Evolutionary conservation across 495 filamentous ascomycete genomes (phyloP), one percentile per base, ranked within the genome.

Genomic region (Talaromyces ruber): DNA sequence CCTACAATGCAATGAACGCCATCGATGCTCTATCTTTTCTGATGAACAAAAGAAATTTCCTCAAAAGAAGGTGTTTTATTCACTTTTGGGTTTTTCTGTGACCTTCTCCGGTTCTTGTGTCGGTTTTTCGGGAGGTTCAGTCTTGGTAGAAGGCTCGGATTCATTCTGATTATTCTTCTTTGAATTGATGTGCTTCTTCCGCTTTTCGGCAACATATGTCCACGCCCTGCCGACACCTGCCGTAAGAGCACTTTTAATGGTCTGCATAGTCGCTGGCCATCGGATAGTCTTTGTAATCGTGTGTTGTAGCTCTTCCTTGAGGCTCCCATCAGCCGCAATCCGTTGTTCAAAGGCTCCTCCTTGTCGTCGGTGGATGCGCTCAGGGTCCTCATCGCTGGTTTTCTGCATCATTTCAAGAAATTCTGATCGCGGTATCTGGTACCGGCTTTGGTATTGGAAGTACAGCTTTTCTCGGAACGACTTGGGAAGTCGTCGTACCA

Each of bases 401-500:
- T 85, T 82, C 62, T 90, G 84, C 70, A 97, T 85, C 88, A 98
- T 93, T 70, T 88, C 84, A 63, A 89, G 73, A 72, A 97, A 98
- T 45, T 96, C 90, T 2, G 79, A 77, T 25, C 84, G 86, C 1
- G 94, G 92, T 34, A 98, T 95, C 34, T 82, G 81, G 66, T 88
- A 97, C 68, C 95, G 93, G 64, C 87, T 82, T 72, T 97, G 94
- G 67, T 96, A 98, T 66, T 91, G 86, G 73, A 94, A 95, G 74
- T 98, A 98, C 2, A 98, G 72, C 65, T 91, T 92, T 54, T 89
- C 81, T 14, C 94, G 83, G 82, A 98, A 98, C 1, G 86, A 78
- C 61, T 89, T 92, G 0, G 94, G 95, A 12, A 98, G 77, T 25
- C 94, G 87, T 11, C 95, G 86, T 8, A 98, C 93, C 89, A 98